Base-by-base conservation (phyloP, 495 filamentous ascomycete genomes). In the Aspergillus sclerotioniger region DNA sequence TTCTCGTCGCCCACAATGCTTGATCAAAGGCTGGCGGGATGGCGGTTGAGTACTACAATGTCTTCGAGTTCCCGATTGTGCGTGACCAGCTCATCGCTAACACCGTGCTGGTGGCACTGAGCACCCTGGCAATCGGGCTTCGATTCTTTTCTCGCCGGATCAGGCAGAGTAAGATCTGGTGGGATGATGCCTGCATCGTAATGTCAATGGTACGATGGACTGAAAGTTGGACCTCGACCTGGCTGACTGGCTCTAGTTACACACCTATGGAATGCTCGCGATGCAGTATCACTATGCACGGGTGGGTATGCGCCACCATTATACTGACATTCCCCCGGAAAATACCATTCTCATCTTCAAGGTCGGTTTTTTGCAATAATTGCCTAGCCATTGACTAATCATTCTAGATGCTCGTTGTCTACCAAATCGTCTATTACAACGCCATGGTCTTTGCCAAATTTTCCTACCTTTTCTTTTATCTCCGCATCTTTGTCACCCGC, bases 401-500 rank as follows among this genome's bases (percentile, higher is more conserved):
- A n/a, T 21, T 12, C 3, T 29, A 56, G 53, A 62, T 65, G 59
- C 62, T 67, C 16, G 58, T 67, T 13, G 41, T 61, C 41, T 64
- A 67, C 53, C 62, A 67, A 39, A 56, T 66, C 12, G 39, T 64
- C 8, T 68, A 77, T 54, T 73, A 71, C 17, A 59, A 71, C 31
- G 62, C 68, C 45, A 67, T 83, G 21, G 65, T 70, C 15, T 59
- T 78, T 16, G 76, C 74, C 35, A 82, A 82, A 57, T 56, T 80
- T 32, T 78, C 76, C 39, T 76, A 82, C 33, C 74, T 82, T 8
- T 71, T 70, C 60, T 80, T 82, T 63, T 82, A 82, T 64, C 69
- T 81, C 21, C 78, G 77, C 33, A 73, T 82, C 46, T 82, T 82
- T 53, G 58, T 75, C 37, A 68, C 75, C 28, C 46, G 56, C 2